Conservation (phyloP, 1,284 basidiomycete species). For the Tilletia indica region DNA sequence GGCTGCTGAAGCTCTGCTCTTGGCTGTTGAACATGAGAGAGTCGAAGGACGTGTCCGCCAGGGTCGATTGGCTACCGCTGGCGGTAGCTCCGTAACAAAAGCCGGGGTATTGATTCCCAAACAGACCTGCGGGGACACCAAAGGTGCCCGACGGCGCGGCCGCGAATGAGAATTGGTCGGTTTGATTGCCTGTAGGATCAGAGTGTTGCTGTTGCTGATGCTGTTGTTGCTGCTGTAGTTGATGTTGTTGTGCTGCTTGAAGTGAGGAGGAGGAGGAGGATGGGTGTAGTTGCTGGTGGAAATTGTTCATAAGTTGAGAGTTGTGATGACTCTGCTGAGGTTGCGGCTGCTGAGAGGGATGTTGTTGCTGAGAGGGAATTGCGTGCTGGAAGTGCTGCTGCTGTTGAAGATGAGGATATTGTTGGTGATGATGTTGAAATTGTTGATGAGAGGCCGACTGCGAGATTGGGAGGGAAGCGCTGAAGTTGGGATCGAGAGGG, state of each 20-base stretch:
- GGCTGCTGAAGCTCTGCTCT: slow-evolving; percentile 15
- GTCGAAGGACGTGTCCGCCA: slow-evolving; percentile 8
- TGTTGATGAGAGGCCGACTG: slow-evolving; percentile 2
- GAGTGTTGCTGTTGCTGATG: not conserved
- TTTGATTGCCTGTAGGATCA: not conserved
- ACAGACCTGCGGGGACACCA: not conserved
- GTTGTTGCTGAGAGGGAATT: not conserved
- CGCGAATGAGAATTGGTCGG: not conserved
- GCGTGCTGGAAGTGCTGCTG: slow-evolving; percentile 9
- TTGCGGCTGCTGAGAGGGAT: not conserved
- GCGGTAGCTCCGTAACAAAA: not conserved
- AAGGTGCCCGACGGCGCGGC: not conserved
- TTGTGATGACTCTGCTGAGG: not conserved
- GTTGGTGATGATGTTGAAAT: not conserved
- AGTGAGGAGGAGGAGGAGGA: not conserved
- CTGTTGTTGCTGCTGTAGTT: not conserved
- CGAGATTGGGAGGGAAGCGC: not conserved
- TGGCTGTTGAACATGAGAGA: slow-evolving; percentile 12
- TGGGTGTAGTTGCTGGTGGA: not conserved
- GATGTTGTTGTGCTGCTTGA: not conserved
- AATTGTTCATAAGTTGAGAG: not conserved
- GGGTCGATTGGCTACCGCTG: not conserved
- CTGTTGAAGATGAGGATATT: not conserved
- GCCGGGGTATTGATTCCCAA: not conserved
- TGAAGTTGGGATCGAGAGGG: not conserved